phyloP scores from a whole-genome alignment of 257 asterid genomes.

The Petunia secreta region DNA sequence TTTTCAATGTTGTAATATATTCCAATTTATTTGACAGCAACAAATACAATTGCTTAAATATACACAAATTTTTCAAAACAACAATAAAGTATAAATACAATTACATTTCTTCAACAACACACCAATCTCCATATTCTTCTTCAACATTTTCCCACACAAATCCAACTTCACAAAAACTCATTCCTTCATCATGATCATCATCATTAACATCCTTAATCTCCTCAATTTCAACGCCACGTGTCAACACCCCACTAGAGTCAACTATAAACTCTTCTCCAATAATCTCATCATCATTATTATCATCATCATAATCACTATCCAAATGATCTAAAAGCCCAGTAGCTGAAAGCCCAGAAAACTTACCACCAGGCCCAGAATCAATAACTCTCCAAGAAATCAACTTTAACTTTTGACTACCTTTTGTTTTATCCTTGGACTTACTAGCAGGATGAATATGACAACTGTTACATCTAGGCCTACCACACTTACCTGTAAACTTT shows the following conservation, averaged over 20 bases:
- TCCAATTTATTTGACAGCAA: not conserved
- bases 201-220: slow-evolving; percentile 18
- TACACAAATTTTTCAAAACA: not conserved
- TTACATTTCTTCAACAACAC: slow-evolving; percentile 59
- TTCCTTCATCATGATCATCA: slow-evolving; percentile 33
- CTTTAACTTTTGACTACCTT: slow-evolving; percentile 61
- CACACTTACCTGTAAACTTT: slow-evolving; percentile 79
- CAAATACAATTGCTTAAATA: not conserved
- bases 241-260: not conserved
- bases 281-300: not conserved
- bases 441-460: slow-evolving; percentile 61
- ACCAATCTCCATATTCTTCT: slow-evolving; percentile 76
- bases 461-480: slow-evolving; percentile 52
- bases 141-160: slow-evolving; percentile 45
- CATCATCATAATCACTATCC: slow-evolving; percentile 25
- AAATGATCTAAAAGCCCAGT: slow-evolving; percentile 60
- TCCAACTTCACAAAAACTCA: slow-evolving; percentile 51
- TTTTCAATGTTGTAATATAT: not conserved
- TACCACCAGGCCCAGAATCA: slow-evolving; percentile 48
- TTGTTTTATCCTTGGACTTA: slow-evolving; percentile 67
- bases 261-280: not conserved
- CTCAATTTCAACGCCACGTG: slow-evolving; percentile 24
- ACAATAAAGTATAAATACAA: not conserved
- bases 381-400: slow-evolving; percentile 63
- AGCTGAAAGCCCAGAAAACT: slow-evolving; percentile 62